Evolutionary conservation across 2,329 filamentous ascomycete species (phyloP).

Genomic region (Colletotrichum orchidophilum): DNA sequence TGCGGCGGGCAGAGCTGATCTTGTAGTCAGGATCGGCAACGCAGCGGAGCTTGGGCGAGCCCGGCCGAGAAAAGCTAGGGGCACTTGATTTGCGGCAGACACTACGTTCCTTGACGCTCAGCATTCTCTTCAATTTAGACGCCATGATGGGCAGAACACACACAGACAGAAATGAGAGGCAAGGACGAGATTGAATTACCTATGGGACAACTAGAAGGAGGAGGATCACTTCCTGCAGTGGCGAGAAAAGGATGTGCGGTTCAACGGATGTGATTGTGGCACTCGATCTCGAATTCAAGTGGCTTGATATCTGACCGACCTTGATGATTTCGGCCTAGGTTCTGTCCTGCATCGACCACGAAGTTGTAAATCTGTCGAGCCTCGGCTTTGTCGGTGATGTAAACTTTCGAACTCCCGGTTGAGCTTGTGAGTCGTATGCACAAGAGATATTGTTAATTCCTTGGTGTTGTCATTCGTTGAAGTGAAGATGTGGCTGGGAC

Average conservation of each 20-base stretch:
- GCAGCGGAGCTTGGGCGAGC: neutral
- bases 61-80: neutral
- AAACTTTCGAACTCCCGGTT: neutral
- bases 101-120: slow-evolving; percentile 11
- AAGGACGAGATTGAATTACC: slow-evolving; percentile 1
- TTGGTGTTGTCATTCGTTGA: neutral
- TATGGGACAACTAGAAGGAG: neutral
- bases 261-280: slow-evolving; percentile 9
- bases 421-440: neutral
- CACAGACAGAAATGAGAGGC: neutral
- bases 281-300: slow-evolving; percentile 16
- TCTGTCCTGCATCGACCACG: neutral
- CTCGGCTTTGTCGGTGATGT: neutral
- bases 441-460: neutral
- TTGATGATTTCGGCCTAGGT: slow-evolving; percentile 2
- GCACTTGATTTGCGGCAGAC: neutral
- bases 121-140: slow-evolving; percentile 19
- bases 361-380: neutral
- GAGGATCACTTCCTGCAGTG: neutral
- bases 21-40: neutral
- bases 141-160: neutral
- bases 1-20: neutral
- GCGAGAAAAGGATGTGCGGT: neutral
- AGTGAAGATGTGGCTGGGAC: neutral
- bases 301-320: slow-evolving; percentile 17